Evolutionary conservation across 2,329 filamentous ascomycete genomes (phyloP), one percentile per base, ranked within the genome.

Genomic region (Fusarium stilboides): DNA sequence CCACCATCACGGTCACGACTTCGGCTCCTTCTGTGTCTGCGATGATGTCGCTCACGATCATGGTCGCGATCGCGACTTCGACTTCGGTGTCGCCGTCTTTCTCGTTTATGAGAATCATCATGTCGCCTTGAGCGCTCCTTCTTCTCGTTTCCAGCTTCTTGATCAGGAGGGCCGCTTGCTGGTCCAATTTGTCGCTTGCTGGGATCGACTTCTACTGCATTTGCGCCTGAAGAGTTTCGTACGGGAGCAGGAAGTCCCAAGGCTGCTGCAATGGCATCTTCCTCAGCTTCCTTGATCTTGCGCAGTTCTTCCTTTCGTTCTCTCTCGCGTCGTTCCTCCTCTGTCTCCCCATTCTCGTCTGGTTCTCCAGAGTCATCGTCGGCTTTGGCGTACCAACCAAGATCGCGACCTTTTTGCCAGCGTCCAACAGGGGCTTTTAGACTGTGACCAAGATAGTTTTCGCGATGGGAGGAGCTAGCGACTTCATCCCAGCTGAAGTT

Each of bases 401-500:
- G 81, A 57, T 89, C 87, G 62, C 89, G 90, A 9, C 91, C 90
- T 77, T 95, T 90, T 75, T 96, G 93, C 94, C 94, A 98, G 70
- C 94, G 91, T 9, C 94, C 94, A 5, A 97, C 94, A 0, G 94
- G 93, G 0, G 94, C 94, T 85, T 95, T 97, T 61, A 98, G 82
- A 62, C 92, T 96, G 82, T 98, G 94, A 53, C 94, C 94, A 9
- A 98, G 91, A 79, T 89, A 91, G 75, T 91, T 97, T 80, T 99
- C 94, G 79, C 96, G 94, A 76, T 97, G 94, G 22, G 87, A 83
- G 50, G 94, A 97, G 70, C 86, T 89, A 78, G 95, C 91, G 77
- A 99, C 95, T 73, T 98, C 94, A 70, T 95, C 92, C 96, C 96
- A 98, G 82, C 91, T 94, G 84, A 99, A 99, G 80, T 98, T 94